Base-by-base conservation (phyloP, 345 rosid species). In the Corymbia maculata region DNA sequence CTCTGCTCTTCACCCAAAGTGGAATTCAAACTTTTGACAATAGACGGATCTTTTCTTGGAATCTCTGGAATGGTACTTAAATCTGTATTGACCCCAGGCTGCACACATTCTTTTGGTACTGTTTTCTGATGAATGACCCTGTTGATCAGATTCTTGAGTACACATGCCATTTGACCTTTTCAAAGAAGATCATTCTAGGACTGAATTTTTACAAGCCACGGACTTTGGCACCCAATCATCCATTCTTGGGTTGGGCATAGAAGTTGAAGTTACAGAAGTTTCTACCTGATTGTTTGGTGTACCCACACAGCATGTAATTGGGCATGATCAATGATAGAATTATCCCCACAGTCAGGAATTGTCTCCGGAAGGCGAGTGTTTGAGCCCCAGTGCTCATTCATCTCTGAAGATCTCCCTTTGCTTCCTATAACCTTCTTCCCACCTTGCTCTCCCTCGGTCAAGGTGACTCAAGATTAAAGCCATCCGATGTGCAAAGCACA, bases 401-500 rank as follows among this genome's bases (percentile, higher is more conserved):
- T 89, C 82, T 88, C 92, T 86, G 92, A 90, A 88, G 68, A 87
- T 88, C 68, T 88, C 85, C 68, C 92, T 90, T 94, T 88, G 44
- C 45, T 89, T 50, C 90, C 92, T n/a, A 87, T 52, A 22, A 86
- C 91, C 89, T 91, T 94, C 88, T 79, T 85, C 49, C 87, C 55
- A 86, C 90, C 87, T 87, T 93, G 89, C 85, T 88, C 91, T 90
- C 89, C 93, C 90, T 92, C 90, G 13, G 17, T 89, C 87, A 90
- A 88, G 90, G 86, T 89, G 96, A 87, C 89, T 88, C 93, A 88
- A 94, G 91, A 88, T 92, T 88, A 87, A 96, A 96, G 90, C 66
- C 89, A 86, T 94, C 99, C 90, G 94, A 89, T 91, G 96, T 96
- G 92, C 89, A 91, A 70, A 45, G 22, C 80, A 24, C 11, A 86